A percentile compares a stretch with the other conserved stretches of the same genome.
phyloP scores from a whole-genome alignment of 176 grass and related monocot genomes.

The Triticum timopheevii region DNA sequence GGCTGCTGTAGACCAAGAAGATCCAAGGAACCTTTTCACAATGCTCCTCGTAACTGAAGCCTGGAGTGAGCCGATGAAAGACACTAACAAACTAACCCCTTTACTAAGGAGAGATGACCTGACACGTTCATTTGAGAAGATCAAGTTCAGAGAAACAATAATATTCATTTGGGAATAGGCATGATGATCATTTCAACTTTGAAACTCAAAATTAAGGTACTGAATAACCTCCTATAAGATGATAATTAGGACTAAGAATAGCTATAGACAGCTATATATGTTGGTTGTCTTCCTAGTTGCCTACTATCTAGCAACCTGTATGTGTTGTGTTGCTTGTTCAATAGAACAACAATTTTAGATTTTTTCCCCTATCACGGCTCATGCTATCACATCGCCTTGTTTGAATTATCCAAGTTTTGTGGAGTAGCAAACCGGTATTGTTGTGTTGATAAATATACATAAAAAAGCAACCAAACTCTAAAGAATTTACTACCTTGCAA shows the following conservation, averaged over 20 bases:
- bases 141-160: conserved; percentile 3
- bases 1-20: conserved; percentile 72
- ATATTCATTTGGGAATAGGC: background rate
- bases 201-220: conserved; percentile 11
- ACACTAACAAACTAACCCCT: conserved; percentile 58
- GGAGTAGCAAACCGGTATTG: background rate
- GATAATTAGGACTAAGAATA: background rate
- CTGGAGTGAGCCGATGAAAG: conserved; percentile 67
- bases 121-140: conserved; percentile 20
- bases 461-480: background rate
- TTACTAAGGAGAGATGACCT: conserved; percentile 78
- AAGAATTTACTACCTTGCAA: conserved; percentile 62
- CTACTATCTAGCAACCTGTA: background rate
- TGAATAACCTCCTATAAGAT: background rate
- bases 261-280: background rate
- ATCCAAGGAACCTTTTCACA: conserved; percentile 72
- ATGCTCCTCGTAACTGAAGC: conserved; percentile 37
- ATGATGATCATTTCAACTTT: background rate
- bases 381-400: background rate
- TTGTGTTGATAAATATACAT: conserved; percentile 14
- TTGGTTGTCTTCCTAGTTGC: background rate
- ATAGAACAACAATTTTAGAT: background rate
- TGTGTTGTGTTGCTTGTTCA: background rate
- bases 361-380: background rate
- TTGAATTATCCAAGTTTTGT: conserved; percentile 5